Percentiles rank a stretch among this genome's conserved stretches.
Conservation (phyloP, 176 grass and related monocot genomes). For the Carex littledalei region DNA sequence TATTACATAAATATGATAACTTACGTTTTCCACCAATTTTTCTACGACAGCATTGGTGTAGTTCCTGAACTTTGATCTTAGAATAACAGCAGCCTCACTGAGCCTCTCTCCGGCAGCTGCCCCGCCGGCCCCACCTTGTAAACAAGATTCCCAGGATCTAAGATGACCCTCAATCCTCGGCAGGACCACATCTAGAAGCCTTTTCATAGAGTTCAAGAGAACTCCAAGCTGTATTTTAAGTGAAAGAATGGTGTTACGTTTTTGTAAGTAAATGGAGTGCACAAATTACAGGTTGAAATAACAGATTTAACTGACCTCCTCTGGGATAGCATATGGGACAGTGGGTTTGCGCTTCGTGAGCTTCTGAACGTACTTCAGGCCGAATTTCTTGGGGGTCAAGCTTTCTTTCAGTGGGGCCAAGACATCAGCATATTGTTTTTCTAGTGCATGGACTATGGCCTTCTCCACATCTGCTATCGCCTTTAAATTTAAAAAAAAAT, state of each 20-base stretch:
- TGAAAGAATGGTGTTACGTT: conserved; percentile 4
- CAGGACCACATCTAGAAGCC: conserved; percentile 73
- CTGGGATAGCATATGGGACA: conserved; percentile 60
- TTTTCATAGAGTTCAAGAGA: conserved; percentile 97
- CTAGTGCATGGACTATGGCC: conserved; percentile 66
- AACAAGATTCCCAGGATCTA: conserved; percentile 95
- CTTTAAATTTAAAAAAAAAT: conserved; percentile 44
- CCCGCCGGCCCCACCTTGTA: conserved; percentile 62
- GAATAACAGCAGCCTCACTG: conserved; percentile 71
- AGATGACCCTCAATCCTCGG: conserved; percentile 75
- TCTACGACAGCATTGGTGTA: conserved; percentile 94
- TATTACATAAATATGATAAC: conserved; percentile 15
- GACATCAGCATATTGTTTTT: conserved; percentile 88
- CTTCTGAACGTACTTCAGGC: conserved; percentile 90
- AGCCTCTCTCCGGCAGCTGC: conserved; percentile 65
- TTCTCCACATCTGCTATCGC: conserved; percentile 99
- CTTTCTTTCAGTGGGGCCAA: conserved; percentile 85
- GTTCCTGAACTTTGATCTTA: conserved; percentile 95
- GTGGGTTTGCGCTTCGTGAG: conserved; percentile 80
- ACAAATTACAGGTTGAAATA: neutral
- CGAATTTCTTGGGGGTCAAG: conserved; percentile 93
- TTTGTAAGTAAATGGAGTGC: neutral
- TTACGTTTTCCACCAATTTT: conserved; percentile 91
- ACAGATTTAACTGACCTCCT: conserved; percentile 53
- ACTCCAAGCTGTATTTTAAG: conserved; percentile 67